A percentile compares a stretch with the other conserved stretches of the same genome.
Evolutionary conservation across 177 flowering plant species (phyloP).

Genomic region (Tripterygium wilfordii): DNA sequence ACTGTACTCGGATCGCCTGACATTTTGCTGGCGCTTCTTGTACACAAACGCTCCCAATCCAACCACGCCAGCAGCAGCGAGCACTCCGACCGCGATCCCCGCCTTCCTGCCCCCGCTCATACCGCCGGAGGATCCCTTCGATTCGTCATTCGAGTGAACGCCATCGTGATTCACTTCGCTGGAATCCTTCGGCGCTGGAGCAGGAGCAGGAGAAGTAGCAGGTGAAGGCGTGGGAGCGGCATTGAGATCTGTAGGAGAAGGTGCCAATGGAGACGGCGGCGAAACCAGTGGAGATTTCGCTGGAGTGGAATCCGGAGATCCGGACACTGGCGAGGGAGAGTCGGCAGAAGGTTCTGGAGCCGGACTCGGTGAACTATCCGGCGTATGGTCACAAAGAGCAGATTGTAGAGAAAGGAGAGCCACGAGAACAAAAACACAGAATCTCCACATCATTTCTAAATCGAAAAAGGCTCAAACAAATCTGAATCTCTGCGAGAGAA

Average conservation of each 20-base stretch:
- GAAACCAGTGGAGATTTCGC: conserved; percentile 10
- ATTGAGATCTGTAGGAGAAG: conserved; percentile 14
- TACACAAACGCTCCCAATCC: conserved; percentile 31
- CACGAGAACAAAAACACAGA: no score
- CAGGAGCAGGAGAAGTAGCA: conserved; percentile 1
- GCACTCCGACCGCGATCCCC: conserved; percentile 40
- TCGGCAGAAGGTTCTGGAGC: conserved; percentile 1
- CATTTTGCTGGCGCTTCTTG: conserved; percentile 49
- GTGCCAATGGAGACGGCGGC: conserved; percentile 15
- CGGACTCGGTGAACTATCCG: conserved; percentile 9
- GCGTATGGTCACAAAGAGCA: no score
- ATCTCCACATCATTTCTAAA: no score
- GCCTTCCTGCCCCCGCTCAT: conserved; percentile 44
- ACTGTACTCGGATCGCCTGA: conserved; percentile 35
- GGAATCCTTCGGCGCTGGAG: neutral
- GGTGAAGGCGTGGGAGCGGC: conserved; percentile 11
- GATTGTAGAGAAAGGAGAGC: no score
- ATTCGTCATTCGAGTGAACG: neutral
- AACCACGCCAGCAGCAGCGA: conserved; percentile 26
- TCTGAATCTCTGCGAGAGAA: no score
- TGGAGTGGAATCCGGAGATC: conserved; percentile 7
- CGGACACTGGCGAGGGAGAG: conserved; percentile 13
- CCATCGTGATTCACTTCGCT: conserved; percentile 17
- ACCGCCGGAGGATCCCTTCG: conserved; percentile 19
- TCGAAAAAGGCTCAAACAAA: no score